A percentile compares a stretch with the other conserved stretches of the same genome.
Conservation (phyloP, 2,329 filamentous ascomycete species). For the Elsinoe fawcettii region DNA sequence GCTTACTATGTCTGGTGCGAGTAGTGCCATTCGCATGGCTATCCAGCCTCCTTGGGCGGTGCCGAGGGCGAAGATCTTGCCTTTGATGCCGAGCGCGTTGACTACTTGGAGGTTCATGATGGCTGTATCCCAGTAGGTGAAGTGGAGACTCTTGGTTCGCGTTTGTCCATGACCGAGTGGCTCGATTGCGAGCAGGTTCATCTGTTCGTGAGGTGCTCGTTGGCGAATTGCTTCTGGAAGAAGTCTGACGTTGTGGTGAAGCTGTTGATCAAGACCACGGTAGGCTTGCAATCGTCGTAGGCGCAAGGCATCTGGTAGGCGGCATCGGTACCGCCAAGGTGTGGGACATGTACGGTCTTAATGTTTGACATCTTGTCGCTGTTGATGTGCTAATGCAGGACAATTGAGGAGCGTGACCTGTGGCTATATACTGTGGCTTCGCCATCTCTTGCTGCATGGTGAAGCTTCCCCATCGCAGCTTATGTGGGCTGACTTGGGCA, state of each 20-base stretch:
- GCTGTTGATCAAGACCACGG: conserved; percentile 44
- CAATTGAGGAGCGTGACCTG: too few species aligned
- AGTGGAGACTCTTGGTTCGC: conserved; percentile 37
- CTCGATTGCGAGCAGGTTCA: conserved; percentile 49
- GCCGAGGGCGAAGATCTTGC: conserved; percentile 41
- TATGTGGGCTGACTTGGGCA: too few species aligned
- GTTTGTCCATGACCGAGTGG: conserved; percentile 47
- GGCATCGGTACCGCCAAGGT: conserved; percentile 44
- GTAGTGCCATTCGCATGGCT: conserved; percentile 44
- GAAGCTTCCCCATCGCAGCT: too few species aligned
- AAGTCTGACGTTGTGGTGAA: conserved; percentile 45
- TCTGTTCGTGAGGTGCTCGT: conserved; percentile 26
- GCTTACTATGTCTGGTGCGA: conserved; percentile 41
- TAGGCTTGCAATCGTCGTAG: conserved; percentile 39
- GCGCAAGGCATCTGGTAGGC: conserved; percentile 38
- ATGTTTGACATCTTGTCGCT: conserved; percentile 18
- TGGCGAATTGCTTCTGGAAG: conserved; percentile 26
- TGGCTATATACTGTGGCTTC: too few species aligned
- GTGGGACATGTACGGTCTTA: conserved; percentile 39
- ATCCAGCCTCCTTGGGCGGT: conserved; percentile 51
- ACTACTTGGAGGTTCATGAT: conserved; percentile 39
- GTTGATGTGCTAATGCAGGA: too few species aligned
- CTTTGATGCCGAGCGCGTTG: conserved; percentile 34
- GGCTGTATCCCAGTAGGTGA: conserved; percentile 50
- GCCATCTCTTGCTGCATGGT: too few species aligned